Evolutionary conservation across 2,329 filamentous ascomycete species (phyloP).

Genomic region (Chalaropsis thielavioides): DNA sequence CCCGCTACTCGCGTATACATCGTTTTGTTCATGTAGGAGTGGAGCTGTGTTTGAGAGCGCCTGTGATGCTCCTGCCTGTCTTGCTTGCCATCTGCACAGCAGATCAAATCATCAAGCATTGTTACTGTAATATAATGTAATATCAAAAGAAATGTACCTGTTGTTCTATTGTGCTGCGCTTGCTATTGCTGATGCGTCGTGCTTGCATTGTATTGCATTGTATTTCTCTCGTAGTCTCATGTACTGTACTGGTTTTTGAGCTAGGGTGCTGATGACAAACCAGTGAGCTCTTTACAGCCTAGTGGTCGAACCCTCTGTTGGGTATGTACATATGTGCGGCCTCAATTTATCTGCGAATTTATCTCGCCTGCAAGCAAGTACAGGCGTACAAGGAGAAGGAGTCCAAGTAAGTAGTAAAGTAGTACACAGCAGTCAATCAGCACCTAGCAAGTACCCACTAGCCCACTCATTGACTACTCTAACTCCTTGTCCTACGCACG

Average conservation of each 20-base stretch:
- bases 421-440: neutral
- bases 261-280: no score
- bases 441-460: neutral
- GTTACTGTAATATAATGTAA: neutral
- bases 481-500: neutral
- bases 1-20: neutral
- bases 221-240: neutral
- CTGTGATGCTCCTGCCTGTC: neutral
- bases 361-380: neutral
- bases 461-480: neutral
- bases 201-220: neutral
- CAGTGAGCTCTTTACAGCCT: no score
- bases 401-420: neutral
- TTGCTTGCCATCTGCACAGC: neutral
- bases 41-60: neutral
- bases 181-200: no score
- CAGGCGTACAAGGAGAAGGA: neutral
- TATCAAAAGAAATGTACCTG: neutral
- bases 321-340: no score
- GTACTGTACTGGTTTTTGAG: no score
- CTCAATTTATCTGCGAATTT: neutral
- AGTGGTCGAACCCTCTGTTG: no score
- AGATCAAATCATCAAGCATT: neutral
- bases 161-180: neutral
- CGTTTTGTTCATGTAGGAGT: neutral